Evolutionary conservation across 2,329 filamentous ascomycete genomes (phyloP), one percentile per base, ranked within the genome.

Genomic region (Fusarium stilboides): DNA sequence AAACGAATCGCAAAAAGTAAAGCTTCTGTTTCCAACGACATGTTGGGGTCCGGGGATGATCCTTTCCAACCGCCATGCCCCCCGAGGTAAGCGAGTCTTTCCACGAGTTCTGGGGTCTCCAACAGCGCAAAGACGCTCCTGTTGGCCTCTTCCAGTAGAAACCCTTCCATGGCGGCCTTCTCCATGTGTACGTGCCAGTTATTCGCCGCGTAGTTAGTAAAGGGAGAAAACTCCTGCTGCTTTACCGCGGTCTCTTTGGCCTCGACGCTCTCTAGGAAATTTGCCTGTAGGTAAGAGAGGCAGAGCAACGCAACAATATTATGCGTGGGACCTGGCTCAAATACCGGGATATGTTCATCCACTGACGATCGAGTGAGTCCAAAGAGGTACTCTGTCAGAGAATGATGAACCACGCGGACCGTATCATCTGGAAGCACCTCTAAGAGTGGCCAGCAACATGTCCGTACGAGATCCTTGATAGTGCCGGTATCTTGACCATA

Each of bases 341-440:
- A 51, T 2, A 69, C 14, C 0, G 65, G 52, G 10, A 55, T 56
- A 12, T 45, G 40, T 5, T 33, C 0, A 19, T 47, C 39, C 0
- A 50, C 15, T 3, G 42, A 24, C 1, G 47, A 46, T 24, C 54
- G 45, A 8, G 45, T 62, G 1, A 45, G 15, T 19, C 65, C 65
- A 6, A 53, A 42, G 1, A 72, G 49, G n/a, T 70, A 72, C 43
- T 72, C 63, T 0, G 66, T 70, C 12, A 72, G 26, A 1, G 69
- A 72, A 39, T 72, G 66, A 28, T 72, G 66, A 7, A 70, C 55
- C 1, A 72, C 66, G 1, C 54, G 57, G 7, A 72, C 60, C 14
- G 60, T 70, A 9, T 72, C 69, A 3, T 72, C 69, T 3, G 55
- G 34, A 10, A 72, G 51, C 6, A 72, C 19, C 13, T 72, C 70